These are phyloP conservation scores for Apiosordaria backusii DNA, from an alignment of 495 filamentous ascomycete species.

Conservation along the genomic window DNA sequence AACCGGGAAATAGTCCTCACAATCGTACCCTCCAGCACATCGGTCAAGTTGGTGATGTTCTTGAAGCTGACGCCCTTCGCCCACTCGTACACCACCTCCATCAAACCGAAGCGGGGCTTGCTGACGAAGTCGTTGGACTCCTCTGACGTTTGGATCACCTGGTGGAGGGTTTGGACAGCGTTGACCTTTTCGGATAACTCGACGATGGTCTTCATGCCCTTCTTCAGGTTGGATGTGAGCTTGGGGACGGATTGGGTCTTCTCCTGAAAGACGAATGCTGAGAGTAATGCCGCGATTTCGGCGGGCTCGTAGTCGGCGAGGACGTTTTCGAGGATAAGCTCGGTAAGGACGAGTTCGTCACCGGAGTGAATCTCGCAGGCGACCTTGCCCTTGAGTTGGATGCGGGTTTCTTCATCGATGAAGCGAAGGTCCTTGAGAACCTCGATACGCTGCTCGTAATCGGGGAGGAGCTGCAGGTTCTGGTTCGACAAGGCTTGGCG, in stretches of 20 bases:
- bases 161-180: slow-evolving; percentile 75
- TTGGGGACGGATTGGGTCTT: slow-evolving; percentile 83
- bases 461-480: slow-evolving; percentile 93
- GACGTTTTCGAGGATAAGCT: slow-evolving; percentile 93
- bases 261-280: slow-evolving; percentile 97
- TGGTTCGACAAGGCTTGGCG: slow-evolving; percentile 90
- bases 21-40: slow-evolving; percentile 95
- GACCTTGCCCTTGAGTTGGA: slow-evolving; percentile 95
- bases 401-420: slow-evolving; percentile 75
- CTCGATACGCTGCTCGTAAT: slow-evolving; percentile 92
- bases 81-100: slow-evolving; percentile 99
- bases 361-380: slow-evolving; percentile 98
- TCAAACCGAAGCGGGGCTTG: slow-evolving; percentile 81
- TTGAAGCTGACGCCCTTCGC: slow-evolving; percentile 96
- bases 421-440: slow-evolving; percentile 89
- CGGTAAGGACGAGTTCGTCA: slow-evolving; percentile 94
- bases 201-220: slow-evolving; percentile 80
- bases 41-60: slow-evolving; percentile 93
- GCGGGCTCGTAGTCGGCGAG: slow-evolving; percentile 93
- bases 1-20: slow-evolving; percentile 87
- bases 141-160: slow-evolving; percentile 84
- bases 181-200: slow-evolving; percentile 89
- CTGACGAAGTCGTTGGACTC: slow-evolving; percentile 89
- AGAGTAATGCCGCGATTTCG: slow-evolving; percentile 92
- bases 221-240: slow-evolving; percentile 78